phyloP scores from a whole-genome alignment of 805 yeast genomes.

The Yueomyces sinensis region DNA sequence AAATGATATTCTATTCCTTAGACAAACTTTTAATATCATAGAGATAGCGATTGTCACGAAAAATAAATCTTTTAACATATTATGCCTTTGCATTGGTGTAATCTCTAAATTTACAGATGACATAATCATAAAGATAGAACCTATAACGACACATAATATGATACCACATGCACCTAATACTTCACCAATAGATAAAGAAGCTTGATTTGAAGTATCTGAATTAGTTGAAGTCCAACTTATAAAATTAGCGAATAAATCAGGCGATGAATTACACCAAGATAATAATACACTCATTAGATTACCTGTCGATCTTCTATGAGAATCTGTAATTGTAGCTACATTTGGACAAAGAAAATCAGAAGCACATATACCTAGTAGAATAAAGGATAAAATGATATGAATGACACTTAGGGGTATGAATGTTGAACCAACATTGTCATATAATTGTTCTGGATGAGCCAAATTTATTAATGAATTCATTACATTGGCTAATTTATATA shows the following conservation, averaged over 20 bases:
- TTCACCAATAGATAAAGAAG: slow-evolving; percentile 24
- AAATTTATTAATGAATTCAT: slow-evolving; percentile 1
- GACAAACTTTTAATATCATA: slow-evolving; percentile 14
- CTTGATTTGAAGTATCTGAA: slow-evolving; percentile 7
- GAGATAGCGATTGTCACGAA: slow-evolving; percentile 15
- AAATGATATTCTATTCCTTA: slow-evolving; percentile 13
- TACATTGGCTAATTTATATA: not conserved
- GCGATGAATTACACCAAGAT: slow-evolving; percentile 27
- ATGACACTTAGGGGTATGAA: slow-evolving; percentile 15
- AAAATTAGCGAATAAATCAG: slow-evolving; percentile 25
- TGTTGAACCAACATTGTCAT: slow-evolving; percentile 8
- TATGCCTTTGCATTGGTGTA: slow-evolving; percentile 7
- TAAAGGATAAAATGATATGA: slow-evolving; percentile 17
- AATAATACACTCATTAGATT: slow-evolving; percentile 20
- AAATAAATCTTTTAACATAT: slow-evolving; percentile 16
- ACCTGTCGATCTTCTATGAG: slow-evolving; percentile 8
- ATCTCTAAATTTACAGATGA: slow-evolving; percentile 8
- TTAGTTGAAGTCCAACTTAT: slow-evolving; percentile 22
- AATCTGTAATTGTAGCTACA: slow-evolving; percentile 21
- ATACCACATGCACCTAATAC: slow-evolving; percentile 27
- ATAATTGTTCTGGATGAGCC: slow-evolving; percentile 19
- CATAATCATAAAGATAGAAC: slow-evolving; percentile 21
- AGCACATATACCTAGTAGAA: slow-evolving; percentile 23
- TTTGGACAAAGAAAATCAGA: slow-evolving; percentile 25
- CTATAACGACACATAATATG: slow-evolving; percentile 23